Conservation (phyloP, 2,329 filamentous ascomycete species). For the Aspergillus spinulosporus region DNA sequence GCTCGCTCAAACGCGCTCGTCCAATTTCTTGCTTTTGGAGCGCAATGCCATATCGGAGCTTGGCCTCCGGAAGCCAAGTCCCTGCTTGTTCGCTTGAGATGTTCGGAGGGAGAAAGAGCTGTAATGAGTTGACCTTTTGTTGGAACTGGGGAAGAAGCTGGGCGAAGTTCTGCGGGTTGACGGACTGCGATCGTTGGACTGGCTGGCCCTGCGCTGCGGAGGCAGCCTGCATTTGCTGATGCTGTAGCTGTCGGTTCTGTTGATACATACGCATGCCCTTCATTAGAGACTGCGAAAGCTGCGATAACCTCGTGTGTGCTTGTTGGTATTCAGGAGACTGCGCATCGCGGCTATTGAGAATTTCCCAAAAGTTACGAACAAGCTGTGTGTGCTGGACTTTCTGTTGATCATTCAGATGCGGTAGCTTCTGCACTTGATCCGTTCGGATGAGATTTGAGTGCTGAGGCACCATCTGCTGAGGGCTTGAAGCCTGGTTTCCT, state of each 20-base stretch:
- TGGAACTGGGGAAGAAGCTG: slow-evolving; percentile 50
- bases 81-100: slow-evolving; percentile 46
- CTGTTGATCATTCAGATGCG: slow-evolving; percentile 54
- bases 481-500: slow-evolving; percentile 31
- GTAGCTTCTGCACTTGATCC: slow-evolving; percentile 55
- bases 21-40: slow-evolving; percentile 52
- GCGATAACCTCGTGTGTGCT: slow-evolving; percentile 53
- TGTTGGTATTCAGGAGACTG: slow-evolving; percentile 52
- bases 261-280: slow-evolving; percentile 52
- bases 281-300: slow-evolving; percentile 55
- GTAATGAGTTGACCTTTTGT: slow-evolving; percentile 46
- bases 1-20: slow-evolving; percentile 44
- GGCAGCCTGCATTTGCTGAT: slow-evolving; percentile 32
- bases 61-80: slow-evolving; percentile 50
- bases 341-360: slow-evolving; percentile 50
- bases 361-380: slow-evolving; percentile 56
- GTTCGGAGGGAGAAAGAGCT: slow-evolving; percentile 48
- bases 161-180: slow-evolving; percentile 41
- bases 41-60: slow-evolving; percentile 49
- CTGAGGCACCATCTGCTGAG: slow-evolving; percentile 38
- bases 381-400: slow-evolving; percentile 58
- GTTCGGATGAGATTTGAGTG: slow-evolving; percentile 52
- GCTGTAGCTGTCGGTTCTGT: slow-evolving; percentile 38
- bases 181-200: slow-evolving; percentile 34
- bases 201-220: slow-evolving; percentile 24